These are phyloP conservation scores for Rhizopogon roseolus DNA, from an alignment of 768 basidiomycete genomes.

Conservation along the genomic window DNA sequence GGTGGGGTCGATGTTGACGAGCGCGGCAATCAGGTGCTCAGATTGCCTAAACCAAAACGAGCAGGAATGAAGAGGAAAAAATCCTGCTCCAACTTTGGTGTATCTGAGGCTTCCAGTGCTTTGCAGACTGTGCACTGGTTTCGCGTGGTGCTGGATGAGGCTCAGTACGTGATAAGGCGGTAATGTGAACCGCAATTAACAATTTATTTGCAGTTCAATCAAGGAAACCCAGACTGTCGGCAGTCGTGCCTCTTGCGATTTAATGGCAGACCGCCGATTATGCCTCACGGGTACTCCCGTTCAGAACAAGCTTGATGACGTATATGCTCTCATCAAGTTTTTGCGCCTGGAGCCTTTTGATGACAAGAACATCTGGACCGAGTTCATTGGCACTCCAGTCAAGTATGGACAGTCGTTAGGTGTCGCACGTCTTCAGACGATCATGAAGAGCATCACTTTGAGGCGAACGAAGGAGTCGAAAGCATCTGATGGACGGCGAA, in stretches of 20 bases:
- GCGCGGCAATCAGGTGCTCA: conserved; percentile 56
- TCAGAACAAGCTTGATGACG: conserved; percentile 98
- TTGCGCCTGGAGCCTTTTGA: conserved; percentile 87
- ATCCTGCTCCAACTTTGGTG: conserved; percentile 37
- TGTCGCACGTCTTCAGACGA: conserved; percentile 88
- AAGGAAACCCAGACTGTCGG: conserved; percentile 95
- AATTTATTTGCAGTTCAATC: conserved; percentile 63
- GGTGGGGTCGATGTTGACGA: conserved; percentile 65
- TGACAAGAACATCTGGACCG: conserved; percentile 90
- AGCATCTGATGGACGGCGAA: conserved; percentile 72
- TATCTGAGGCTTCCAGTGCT: conserved; percentile 61
- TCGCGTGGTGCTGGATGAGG: conserved; percentile 88
- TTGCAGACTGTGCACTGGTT: conserved; percentile 97
- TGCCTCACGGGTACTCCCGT: conserved; percentile 98
- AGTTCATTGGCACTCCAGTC: conserved; percentile 88
- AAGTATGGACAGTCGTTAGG: conserved; percentile 89
- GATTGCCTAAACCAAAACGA: conserved; percentile 63
- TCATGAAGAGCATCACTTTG: conserved; percentile 96
- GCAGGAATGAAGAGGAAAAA: conserved; percentile 66
- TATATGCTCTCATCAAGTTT: conserved; percentile 96
- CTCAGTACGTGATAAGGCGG: conserved; percentile 66
- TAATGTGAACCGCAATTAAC: not conserved
- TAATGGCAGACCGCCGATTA: conserved; percentile 87
- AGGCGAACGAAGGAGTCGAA: conserved; percentile 94
- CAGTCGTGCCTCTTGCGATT: conserved; percentile 91